A percentile compares a stretch with the other conserved stretches of the same genome.
phyloP scores from a whole-genome alignment of 2,329 filamentous ascomycete species.

The Hymenoscyphus repandus region DNA sequence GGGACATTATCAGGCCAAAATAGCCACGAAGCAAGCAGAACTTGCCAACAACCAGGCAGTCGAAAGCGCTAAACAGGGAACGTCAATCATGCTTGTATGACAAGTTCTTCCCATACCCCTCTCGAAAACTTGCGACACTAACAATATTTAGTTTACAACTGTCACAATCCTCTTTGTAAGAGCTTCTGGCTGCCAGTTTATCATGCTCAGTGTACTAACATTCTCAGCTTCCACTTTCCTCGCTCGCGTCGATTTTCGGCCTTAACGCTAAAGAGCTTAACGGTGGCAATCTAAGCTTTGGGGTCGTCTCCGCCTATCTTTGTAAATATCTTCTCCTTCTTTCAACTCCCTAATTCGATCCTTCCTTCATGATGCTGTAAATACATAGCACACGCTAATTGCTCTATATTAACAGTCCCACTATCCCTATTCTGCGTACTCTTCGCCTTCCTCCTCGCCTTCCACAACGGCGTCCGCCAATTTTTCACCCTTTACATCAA shows the following conservation, averaged over 20 bases:
- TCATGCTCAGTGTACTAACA: too few relatives aligned
- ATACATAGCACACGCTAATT: too few relatives aligned
- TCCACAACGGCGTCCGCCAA: background rate
- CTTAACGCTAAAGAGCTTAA: background rate
- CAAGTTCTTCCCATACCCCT: too few relatives aligned
- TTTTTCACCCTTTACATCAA: background rate
- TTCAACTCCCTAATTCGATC: too few relatives aligned
- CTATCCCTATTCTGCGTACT: background rate
- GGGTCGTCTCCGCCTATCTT: background rate
- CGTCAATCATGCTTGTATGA: conserved; percentile 1
- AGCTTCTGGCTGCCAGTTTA: background rate
- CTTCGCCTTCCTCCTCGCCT: background rate
- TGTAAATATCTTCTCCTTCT: background rate
- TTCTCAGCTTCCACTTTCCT: background rate
- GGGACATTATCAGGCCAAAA: background rate
- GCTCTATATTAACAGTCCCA: background rate
- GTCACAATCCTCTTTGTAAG: background rate
- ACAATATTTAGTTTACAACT: background rate
- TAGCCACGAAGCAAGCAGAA: background rate
- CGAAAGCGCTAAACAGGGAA: background rate
- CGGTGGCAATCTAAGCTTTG: background rate
- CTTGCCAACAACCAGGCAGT: background rate
- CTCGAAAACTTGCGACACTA: background rate
- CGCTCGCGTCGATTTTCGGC: background rate
- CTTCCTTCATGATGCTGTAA: too few relatives aligned